phyloP scores from a whole-genome alignment of 306 rosid genomes.

The Rosa lucieae region DNA sequence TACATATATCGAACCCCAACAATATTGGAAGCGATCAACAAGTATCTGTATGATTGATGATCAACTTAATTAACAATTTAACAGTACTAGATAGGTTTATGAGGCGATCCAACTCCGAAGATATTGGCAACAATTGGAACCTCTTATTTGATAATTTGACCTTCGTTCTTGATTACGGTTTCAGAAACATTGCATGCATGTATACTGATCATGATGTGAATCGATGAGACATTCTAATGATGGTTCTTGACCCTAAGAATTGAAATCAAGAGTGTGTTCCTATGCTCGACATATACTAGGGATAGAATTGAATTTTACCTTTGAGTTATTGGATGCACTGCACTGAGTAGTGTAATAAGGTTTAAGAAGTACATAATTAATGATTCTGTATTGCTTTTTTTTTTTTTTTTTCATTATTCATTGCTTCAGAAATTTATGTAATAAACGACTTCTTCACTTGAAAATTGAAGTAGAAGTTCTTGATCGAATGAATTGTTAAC shows the following conservation, averaged over 20 bases:
- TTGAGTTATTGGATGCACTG: background rate
- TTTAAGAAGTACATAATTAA: too few relatives aligned
- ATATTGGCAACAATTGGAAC: slow-evolving; percentile 32
- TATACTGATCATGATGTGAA: background rate
- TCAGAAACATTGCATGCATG: background rate
- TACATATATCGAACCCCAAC: slow-evolving; percentile 23
- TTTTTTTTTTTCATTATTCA: too few relatives aligned
- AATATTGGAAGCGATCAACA: slow-evolving; percentile 8
- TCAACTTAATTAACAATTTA: background rate
- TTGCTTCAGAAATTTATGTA: too few relatives aligned
- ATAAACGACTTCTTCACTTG: too few relatives aligned
- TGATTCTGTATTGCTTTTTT: too few relatives aligned
- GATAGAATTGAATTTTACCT: too few relatives aligned
- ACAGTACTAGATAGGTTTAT: background rate
- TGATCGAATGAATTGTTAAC: too few relatives aligned
- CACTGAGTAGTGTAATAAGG: background rate
- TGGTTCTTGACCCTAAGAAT: too few relatives aligned
- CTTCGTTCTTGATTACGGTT: background rate
- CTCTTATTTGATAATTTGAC: background rate
- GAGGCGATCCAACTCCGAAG: slow-evolving; percentile 30
- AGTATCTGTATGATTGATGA: background rate
- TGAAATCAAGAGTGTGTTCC: too few relatives aligned
- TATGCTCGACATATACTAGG: too few relatives aligned
- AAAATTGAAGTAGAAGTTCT: too few relatives aligned
- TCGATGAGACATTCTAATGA: background rate